A percentile compares a stretch with the other conserved stretches of the same genome.
phyloP scores from a whole-genome alignment of 345 rosid species.

The Syzygium aromaticum region DNA sequence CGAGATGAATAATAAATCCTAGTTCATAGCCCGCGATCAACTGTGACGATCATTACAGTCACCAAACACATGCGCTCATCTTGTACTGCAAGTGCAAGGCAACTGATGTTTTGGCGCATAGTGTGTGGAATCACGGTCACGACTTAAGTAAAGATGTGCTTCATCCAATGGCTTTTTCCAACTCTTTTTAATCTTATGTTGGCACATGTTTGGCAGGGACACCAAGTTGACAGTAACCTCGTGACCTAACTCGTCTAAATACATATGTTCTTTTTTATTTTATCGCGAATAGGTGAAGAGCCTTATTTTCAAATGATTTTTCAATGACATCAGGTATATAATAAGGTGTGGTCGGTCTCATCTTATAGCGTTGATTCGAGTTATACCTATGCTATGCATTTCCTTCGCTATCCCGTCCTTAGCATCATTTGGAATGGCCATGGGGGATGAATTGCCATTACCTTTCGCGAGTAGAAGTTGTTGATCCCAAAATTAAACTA shows the following conservation, averaged over 20 bases:
- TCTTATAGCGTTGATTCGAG: not conserved
- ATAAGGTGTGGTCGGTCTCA: not conserved
- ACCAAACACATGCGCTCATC: not conserved
- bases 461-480: not conserved
- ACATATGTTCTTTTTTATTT: not conserved
- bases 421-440: not conserved
- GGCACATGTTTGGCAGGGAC: not conserved
- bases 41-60: not conserved
- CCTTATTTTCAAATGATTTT: not conserved
- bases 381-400: not conserved
- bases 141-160: not conserved
- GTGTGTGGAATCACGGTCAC: too few species aligned
- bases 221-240: accelerated
- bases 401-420: not conserved
- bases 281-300: not conserved
- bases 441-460: not conserved
- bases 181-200: not conserved
- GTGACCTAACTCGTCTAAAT: not conserved
- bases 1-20: not conserved
- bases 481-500: not conserved
- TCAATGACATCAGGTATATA: not conserved
- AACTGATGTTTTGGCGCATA: not conserved
- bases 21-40: not conserved
- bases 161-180: not conserved
- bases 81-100: not conserved